phyloP scores from a whole-genome alignment of 352 stramenopile genomes.

The Phytopythium mirpurense region DNA sequence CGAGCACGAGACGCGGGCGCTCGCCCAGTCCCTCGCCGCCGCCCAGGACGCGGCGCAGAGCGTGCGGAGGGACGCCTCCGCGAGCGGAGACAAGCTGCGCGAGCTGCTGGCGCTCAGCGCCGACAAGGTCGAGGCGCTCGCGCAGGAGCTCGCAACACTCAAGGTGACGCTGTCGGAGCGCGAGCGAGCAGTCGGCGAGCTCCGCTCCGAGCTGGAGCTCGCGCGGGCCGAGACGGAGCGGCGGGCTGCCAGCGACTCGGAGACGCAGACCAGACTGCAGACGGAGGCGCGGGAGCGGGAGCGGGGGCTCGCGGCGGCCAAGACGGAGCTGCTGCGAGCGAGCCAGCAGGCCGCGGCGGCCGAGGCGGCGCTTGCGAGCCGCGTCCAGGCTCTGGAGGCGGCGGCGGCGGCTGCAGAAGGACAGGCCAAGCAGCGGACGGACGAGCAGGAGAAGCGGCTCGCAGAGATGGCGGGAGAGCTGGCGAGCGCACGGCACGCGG shows the following conservation, averaged over 20 bases:
- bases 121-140: conserved; percentile 37
- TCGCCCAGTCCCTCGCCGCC: conserved; percentile 44
- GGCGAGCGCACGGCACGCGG: not conserved
- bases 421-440: conserved; percentile 10
- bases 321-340: conserved; percentile 19
- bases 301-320: conserved; percentile 27
- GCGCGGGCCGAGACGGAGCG: not conserved
- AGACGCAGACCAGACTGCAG: conserved; percentile 25
- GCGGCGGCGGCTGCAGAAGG: conserved; percentile 12
- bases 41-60: conserved; percentile 42
- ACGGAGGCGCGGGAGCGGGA: conserved; percentile 36
- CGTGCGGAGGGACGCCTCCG: conserved; percentile 44
- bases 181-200: not conserved
- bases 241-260: conserved; percentile 8
- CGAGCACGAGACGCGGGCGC: conserved; percentile 23
- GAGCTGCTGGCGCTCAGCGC: conserved; percentile 30
- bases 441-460: conserved; percentile 10
- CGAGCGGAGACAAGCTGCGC: conserved; percentile 34
- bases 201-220: not conserved
- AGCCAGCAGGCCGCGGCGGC: conserved; percentile 18
- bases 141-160: conserved; percentile 1
- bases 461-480: not conserved
- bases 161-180: not conserved
- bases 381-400: conserved; percentile 17
- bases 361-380: conserved; percentile 8